Evolutionary conservation across 2,329 filamentous ascomycete genomes (phyloP).

Genomic region (Sodiomyces alkalinus): DNA sequence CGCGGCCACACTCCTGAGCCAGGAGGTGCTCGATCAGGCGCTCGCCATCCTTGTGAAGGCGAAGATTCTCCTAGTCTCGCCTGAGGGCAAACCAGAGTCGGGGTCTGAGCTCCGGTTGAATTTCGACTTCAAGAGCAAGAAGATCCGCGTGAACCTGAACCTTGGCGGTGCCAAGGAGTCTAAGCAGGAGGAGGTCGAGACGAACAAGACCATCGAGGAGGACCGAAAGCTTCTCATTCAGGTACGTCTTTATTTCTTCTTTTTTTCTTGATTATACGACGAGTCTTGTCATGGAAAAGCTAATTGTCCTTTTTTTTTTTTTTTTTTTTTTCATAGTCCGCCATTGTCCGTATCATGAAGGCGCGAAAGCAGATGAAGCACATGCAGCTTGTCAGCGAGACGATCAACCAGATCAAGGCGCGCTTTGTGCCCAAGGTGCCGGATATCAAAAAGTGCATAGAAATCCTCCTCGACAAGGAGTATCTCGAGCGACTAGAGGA

Average conservation of each 20-base stretch:
- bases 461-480: slow-evolving; percentile 96
- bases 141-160: slow-evolving; percentile 93
- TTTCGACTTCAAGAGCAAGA: slow-evolving; percentile 95
- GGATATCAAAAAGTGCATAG: slow-evolving; percentile 99
- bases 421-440: slow-evolving; percentile 85
- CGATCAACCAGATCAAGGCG: slow-evolving; percentile 84
- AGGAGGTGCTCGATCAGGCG: slow-evolving; percentile 75
- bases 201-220: slow-evolving; percentile 98
- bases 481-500: slow-evolving; percentile 92
- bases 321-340: slow-evolving; percentile 54
- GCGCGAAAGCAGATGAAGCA: slow-evolving; percentile 99
- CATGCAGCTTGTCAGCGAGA: slow-evolving; percentile 82
- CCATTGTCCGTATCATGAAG: slow-evolving; percentile 99
- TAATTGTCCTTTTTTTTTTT: slow-evolving; percentile 1
- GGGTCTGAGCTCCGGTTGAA: slow-evolving; percentile 77
- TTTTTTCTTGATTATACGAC: not conserved
- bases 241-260: slow-evolving; percentile 48
- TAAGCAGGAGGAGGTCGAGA: slow-evolving; percentile 92
- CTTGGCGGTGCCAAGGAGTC: slow-evolving; percentile 88
- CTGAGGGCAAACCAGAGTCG: slow-evolving; percentile 59
- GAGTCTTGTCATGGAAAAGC: not conserved
- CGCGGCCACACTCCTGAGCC: slow-evolving; percentile 61
- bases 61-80: slow-evolving; percentile 64
- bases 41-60: slow-evolving; percentile 82
- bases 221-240: slow-evolving; percentile 93